Percentiles rank a stretch among this genome's conserved stretches.
These are phyloP conservation scores for Hypoxylon sp. DNA, from an alignment of 2,329 filamentous ascomycete species.

Conservation along the genomic window DNA sequence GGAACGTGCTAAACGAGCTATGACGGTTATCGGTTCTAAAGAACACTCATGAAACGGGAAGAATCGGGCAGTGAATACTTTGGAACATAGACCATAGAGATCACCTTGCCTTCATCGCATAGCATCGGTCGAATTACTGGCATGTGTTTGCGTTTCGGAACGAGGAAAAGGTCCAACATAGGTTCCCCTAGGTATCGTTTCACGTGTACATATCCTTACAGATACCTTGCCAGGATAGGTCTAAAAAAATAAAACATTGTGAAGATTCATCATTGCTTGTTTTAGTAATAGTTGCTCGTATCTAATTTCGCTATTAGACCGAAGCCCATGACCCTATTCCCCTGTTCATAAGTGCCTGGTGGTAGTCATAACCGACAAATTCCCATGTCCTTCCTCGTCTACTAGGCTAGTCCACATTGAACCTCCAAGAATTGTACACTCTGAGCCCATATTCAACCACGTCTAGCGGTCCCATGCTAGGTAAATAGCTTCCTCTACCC, in stretches of 20 bases:
- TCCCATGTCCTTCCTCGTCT: constrained; percentile 1
- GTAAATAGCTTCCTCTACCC: constrained; percentile 7
- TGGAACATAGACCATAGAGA: neutral
- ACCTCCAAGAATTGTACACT: neutral
- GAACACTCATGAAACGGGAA: neutral
- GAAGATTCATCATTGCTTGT: constrained; percentile 5
- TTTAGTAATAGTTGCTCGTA: neutral
- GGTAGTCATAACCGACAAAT: constrained; percentile 1
- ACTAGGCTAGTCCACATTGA: neutral
- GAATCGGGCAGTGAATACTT: constrained; percentile 1
- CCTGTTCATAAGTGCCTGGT: neutral
- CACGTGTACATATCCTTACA: constrained; percentile 6
- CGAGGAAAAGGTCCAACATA: neutral
- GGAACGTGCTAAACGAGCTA: neutral
- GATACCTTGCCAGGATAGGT: constrained; percentile 7
- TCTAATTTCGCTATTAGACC: neutral
- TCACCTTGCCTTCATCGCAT: constrained; percentile 5
- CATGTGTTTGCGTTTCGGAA: constrained; percentile 6
- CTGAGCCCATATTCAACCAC: neutral
- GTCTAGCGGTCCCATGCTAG: neutral
- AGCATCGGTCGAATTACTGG: constrained; percentile 13
- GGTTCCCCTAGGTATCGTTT: neutral
- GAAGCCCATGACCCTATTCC: neutral
- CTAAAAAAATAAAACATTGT: constrained; percentile 3
- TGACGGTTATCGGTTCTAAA: neutral